Evolutionary conservation across 192 early-diverging fungal species (phyloP).

Genomic region (Coemansia sp.): DNA sequence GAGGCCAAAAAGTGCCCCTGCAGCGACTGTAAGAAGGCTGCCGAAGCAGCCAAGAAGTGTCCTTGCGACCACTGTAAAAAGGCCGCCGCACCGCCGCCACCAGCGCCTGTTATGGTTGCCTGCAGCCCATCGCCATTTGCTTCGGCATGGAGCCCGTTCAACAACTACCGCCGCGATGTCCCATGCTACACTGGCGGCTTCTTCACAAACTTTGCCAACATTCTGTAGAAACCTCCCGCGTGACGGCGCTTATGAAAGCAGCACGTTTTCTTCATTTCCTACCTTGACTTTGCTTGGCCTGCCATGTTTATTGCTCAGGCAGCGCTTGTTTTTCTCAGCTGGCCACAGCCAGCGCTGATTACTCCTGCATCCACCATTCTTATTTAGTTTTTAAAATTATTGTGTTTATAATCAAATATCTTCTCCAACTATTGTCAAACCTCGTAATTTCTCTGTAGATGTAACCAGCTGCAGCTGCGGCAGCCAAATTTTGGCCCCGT

Average conservation of each 20-base stretch:
- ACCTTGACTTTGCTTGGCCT: background rate
- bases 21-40: conserved; percentile 25
- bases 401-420: background rate
- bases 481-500: background rate
- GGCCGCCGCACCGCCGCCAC: conserved; percentile 20
- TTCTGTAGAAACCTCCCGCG: conserved; percentile 16
- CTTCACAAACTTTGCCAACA: conserved; percentile 48
- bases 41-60: conserved; percentile 21
- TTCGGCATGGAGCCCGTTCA: conserved; percentile 56
- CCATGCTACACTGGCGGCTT: conserved; percentile 50
- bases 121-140: conserved; percentile 51
- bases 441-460: background rate
- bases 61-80: conserved; percentile 27
- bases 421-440: background rate
- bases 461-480: background rate
- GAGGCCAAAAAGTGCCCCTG: conserved; percentile 32
- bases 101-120: conserved; percentile 15
- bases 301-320: background rate
- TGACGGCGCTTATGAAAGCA: background rate
- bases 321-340: background rate
- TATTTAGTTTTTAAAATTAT: background rate
- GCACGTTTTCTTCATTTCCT: background rate
- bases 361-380: background rate
- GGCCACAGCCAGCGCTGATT: background rate
- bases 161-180: conserved; percentile 53